Base-by-base conservation (phyloP, 257 asterid species). In the Nicotiana attenuata region DNA sequence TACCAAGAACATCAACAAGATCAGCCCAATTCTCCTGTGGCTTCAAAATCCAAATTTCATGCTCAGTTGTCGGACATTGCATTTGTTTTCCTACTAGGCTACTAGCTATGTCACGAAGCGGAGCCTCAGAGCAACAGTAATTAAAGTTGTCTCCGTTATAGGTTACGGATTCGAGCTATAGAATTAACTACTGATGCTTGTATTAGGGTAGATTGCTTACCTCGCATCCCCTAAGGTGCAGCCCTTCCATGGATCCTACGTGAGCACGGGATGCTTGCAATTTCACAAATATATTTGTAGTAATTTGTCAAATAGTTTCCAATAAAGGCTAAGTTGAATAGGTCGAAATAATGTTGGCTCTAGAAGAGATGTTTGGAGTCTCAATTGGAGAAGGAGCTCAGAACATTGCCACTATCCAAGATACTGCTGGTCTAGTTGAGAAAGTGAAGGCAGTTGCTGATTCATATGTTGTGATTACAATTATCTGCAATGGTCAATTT, bases 361-460 rank as follows among this genome's bases (percentile, higher is more conserved):
- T 90, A 29, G 94, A 90, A 38, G 92, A 87, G 85, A 87, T 84
- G 64, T 89, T 90, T 73, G 85, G 81, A 29, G 93, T 87, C 7
- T 86, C 92, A 35, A 82, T 90, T 52, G 91, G 92, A 31, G 87
- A 79, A 76, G 0, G 91, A 89, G 28, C 28, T 1, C 91, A 90
- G 81, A 86, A 82, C 83, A 83, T 90, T 76, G 86, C 90, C 22
- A 83, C 92, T 50, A 91, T 90, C 60, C 92, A 89, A 83, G 92
- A 90, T 52, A 91, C 91, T 7, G 92, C 92, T 16, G 91, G 89
- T 63, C 80, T 89, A 87, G 86, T 90, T 77, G 88, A 90, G 87
- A 85, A 85, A 69, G 89, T 89, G 19, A 90, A 86, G 87, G 31
- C 85, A n/a, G 87, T 86, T 68, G 67, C 90, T 0, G 82, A 85